Evolutionary conservation across 179 eudicot species (phyloP).

Genomic region (Beta corolliflora): DNA sequence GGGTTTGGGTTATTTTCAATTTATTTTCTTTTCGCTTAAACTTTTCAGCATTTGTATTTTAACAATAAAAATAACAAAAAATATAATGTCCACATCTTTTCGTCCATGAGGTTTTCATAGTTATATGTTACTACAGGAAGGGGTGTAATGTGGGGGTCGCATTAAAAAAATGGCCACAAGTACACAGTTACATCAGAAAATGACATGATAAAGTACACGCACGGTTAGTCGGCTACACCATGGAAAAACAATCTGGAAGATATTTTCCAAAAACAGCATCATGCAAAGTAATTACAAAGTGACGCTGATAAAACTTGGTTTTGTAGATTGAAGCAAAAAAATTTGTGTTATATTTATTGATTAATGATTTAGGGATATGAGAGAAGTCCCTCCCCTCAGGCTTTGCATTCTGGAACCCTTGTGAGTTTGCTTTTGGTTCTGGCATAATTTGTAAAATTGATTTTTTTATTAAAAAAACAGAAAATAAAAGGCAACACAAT

Average conservation of each 20-base stretch:
- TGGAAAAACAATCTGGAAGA: background rate
- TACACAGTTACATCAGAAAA: too few relatives aligned
- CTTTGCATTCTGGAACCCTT: background rate
- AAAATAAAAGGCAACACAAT: background rate
- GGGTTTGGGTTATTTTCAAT: too few relatives aligned
- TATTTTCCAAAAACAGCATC: background rate
- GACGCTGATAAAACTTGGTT: background rate
- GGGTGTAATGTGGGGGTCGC: too few relatives aligned
- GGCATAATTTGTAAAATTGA: background rate
- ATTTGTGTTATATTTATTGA: background rate
- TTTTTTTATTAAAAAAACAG: too few relatives aligned
- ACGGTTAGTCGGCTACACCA: background rate
- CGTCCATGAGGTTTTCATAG: too few relatives aligned
- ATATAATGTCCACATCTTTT: too few relatives aligned
- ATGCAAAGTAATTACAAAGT: background rate
- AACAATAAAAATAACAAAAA: too few relatives aligned
- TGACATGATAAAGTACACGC: too few relatives aligned
- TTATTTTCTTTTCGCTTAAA: too few relatives aligned
- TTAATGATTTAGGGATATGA: background rate
- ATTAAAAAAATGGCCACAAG: too few relatives aligned
- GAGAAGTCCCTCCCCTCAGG: background rate
- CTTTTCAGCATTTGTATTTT: too few relatives aligned
- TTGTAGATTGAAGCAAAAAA: background rate
- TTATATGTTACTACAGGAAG: too few relatives aligned
- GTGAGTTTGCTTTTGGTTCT: background rate